A percentile compares a stretch with the other conserved stretches of the same genome.
phyloP scores from a whole-genome alignment of 306 rosid genomes.

The Quercus glauca region DNA sequence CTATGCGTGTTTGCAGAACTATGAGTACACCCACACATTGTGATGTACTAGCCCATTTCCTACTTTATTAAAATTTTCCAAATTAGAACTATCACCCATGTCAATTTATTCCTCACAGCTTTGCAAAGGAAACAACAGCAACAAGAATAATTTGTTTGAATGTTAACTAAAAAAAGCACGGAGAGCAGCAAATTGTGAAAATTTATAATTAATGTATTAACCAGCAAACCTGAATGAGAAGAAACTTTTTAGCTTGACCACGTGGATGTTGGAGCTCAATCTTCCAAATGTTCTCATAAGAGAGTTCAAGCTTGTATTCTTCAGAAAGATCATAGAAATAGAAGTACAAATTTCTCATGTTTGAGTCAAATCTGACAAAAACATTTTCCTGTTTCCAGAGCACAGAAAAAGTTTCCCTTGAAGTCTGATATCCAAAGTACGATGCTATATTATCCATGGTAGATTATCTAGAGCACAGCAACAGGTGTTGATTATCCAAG shows the following conservation, averaged over 20 bases:
- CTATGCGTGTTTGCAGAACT: too few species aligned
- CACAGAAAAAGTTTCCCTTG: constrained; percentile 38
- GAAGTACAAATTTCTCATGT: constrained; percentile 31
- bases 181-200: not conserved
- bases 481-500: not conserved
- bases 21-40: too few species aligned
- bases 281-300: constrained; percentile 38
- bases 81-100: too few species aligned
- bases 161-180: not conserved
- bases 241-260: constrained; percentile 22
- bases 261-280: constrained; percentile 35
- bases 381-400: constrained; percentile 47
- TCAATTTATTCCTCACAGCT: too few species aligned
- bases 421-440: constrained; percentile 51
- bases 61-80: too few species aligned
- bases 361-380: constrained; percentile 33
- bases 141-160: too few species aligned
- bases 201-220: not conserved
- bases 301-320: constrained; percentile 48
- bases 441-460: constrained; percentile 16
- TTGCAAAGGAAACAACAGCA: too few species aligned
- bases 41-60: too few species aligned
- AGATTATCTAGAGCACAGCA: too few species aligned
- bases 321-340: constrained; percentile 16
- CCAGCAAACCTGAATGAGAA: constrained; percentile 52